Base-by-base conservation (phyloP, 2,329 filamentous ascomycete species). In the Dactylellina haptotyla region DNA sequence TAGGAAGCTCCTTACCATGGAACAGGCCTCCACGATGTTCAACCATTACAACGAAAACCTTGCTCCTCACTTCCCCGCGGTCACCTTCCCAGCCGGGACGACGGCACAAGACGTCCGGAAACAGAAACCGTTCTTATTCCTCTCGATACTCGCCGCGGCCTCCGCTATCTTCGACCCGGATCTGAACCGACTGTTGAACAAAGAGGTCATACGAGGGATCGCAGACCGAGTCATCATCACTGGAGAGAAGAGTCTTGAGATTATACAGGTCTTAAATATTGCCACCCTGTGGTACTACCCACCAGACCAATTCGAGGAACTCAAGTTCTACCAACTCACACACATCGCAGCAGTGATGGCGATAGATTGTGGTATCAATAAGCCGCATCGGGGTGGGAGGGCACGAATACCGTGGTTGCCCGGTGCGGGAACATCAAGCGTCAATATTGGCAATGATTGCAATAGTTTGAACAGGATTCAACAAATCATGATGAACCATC, bases 1-100 rank as follows among this genome's bases (percentile, higher is more conserved):
- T 65, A 80, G 81, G 54, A 81, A 82, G 1, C 67, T 89, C 14
- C 81, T 90, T 74, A 83, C 82, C 63, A 80, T 82, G 3, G 82
- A 85, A 3, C 79, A 82, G 2, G 87, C 87, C 0, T 81, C 83
- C n/a, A 82, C 82, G 18, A 82, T 88, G 45, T 79, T 78, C 37
- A 70, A 76, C 39, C 76, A 72, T 56, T 79, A 78, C 61, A 71
- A 77, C 41, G 64, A 76, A 25, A 67, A 78, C n/a, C 76, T 78
- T 64, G 66, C 75, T 2, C 76, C 73, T 4, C 67, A 77, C 41
- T 76, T 79, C 46, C 78, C 78, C 3, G 73, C 71, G 1, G 75
- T 79, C 20, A 75, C 77, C 16, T 78, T 79, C 37, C 58, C 77
- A 2, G 28, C 57, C 0, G 75, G 72, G 3, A 78, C 76, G 16